A percentile compares a stretch with the other conserved stretches of the same genome.
phyloP scores from a whole-genome alignment of 2,329 filamentous ascomycete genomes.

The Apiospora sp. region DNA sequence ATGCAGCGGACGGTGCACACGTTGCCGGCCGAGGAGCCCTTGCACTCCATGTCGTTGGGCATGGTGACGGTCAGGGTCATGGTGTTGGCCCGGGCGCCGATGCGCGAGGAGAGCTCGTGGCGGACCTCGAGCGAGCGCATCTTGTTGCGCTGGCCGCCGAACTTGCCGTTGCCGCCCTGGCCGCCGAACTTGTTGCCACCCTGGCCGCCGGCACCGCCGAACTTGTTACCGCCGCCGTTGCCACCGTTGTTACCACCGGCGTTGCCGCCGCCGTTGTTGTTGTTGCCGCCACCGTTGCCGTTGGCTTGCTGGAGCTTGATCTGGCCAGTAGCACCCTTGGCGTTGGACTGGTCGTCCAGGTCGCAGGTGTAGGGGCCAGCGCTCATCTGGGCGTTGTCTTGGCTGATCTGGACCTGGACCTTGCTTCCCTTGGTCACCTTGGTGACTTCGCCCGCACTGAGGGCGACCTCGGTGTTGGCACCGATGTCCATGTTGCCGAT shows the following conservation, averaged over 20 bases:
- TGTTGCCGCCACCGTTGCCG: background rate
- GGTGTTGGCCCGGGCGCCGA: slow-evolving; percentile 9
- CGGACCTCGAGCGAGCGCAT: slow-evolving; percentile 11
- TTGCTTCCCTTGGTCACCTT: slow-evolving; percentile 56
- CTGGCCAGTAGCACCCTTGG: slow-evolving; percentile 20
- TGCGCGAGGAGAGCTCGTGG: slow-evolving; percentile 13
- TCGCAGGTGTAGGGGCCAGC: slow-evolving; percentile 44
- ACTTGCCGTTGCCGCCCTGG: background rate
- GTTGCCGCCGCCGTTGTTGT: background rate
- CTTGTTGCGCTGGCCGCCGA: background rate
- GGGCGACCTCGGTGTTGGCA: slow-evolving; percentile 43
- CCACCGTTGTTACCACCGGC: background rate
- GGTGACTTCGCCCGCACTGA: slow-evolving; percentile 42
- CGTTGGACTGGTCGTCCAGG: slow-evolving; percentile 18
- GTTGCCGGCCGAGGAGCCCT: slow-evolving; percentile 47
- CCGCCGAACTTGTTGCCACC: background rate
- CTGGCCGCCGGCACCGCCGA: background rate
- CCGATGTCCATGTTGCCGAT: slow-evolving; percentile 56
- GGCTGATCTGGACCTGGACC: slow-evolving; percentile 57
- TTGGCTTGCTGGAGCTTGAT: slow-evolving; percentile 13
- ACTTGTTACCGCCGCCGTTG: background rate
- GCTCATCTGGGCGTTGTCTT: slow-evolving; percentile 46
- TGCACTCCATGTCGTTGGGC: slow-evolving; percentile 20
- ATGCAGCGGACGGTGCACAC: slow-evolving; percentile 50
- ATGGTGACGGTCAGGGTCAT: slow-evolving; percentile 21